These are phyloP conservation scores for Rhizopogon vesiculosus DNA, from an alignment of 768 basidiomycete genomes.

Conservation along the genomic window DNA sequence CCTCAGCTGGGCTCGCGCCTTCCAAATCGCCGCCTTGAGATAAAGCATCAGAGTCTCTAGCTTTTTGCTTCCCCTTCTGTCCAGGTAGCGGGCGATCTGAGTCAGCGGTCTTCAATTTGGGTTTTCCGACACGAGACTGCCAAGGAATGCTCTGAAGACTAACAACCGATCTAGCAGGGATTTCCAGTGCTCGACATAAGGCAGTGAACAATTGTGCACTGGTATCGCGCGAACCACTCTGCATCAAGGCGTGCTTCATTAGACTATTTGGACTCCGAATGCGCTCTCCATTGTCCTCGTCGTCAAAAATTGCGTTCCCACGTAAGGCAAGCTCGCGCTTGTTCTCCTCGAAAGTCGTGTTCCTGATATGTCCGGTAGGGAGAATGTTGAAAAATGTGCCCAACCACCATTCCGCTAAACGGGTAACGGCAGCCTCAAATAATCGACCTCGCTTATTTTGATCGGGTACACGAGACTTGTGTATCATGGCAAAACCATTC, in stretches of 20 bases:
- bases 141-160: conserved; percentile 92
- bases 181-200: conserved; percentile 77
- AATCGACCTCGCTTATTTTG: conserved; percentile 75
- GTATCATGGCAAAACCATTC: conserved; percentile 75
- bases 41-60: conserved; percentile 7
- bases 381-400: conserved; percentile 62
- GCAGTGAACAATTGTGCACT: conserved; percentile 91
- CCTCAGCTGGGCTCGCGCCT: conserved; percentile 9
- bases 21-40: conserved; percentile 40
- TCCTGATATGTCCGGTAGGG: conserved; percentile 65
- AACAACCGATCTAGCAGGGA: conserved; percentile 84
- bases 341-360: conserved; percentile 73
- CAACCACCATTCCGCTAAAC: conserved; percentile 84
- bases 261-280: conserved; percentile 79
- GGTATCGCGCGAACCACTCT: conserved; percentile 75
- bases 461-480: conserved; percentile 79
- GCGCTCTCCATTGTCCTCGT: conserved; percentile 51
- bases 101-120: conserved; percentile 38
- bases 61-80: neutral
- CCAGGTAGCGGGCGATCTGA: neutral
- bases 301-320: conserved; percentile 28
- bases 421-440: conserved; percentile 77
- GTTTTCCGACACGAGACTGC: conserved; percentile 64
- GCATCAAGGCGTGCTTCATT: conserved; percentile 89
- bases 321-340: conserved; percentile 32